These are phyloP conservation scores for Trapa incisa DNA, from an alignment of 345 rosid genomes.

Conservation along the genomic window DNA sequence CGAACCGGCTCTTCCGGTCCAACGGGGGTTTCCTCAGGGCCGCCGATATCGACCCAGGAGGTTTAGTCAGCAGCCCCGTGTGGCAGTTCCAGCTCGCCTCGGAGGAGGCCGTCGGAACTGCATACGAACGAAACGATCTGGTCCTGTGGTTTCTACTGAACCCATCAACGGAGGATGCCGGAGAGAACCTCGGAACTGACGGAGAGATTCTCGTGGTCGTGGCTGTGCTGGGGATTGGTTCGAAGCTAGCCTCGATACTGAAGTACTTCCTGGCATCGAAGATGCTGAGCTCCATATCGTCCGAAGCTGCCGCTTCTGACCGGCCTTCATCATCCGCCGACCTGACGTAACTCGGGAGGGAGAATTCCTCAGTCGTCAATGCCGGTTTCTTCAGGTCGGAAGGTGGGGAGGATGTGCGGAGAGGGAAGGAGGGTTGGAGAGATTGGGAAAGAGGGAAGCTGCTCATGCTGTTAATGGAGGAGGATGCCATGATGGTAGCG, in stretches of 20 bases:
- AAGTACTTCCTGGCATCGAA: constrained; percentile 24
- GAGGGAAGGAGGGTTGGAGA: constrained; percentile 1
- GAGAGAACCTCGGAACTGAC: constrained; percentile 15
- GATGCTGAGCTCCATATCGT: constrained; percentile 17
- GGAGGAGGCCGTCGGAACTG: constrained; percentile 39
- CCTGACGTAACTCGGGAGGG: constrained; percentile 3
- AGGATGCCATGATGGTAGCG: background rate
- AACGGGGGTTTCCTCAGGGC: constrained; percentile 20
- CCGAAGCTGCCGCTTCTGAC: background rate
- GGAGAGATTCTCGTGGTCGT: background rate
- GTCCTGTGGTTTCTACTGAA: constrained; percentile 22
- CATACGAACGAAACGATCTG: constrained; percentile 21
- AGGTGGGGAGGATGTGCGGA: background rate
- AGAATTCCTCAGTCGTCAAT: background rate
- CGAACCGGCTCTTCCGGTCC: constrained; percentile 14
- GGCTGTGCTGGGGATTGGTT: background rate
- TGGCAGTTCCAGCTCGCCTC: constrained; percentile 52
- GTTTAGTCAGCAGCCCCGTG: constrained; percentile 30
- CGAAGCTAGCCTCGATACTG: constrained; percentile 5
- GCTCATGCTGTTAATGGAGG: background rate
- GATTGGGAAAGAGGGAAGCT: background rate
- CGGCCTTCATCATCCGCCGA: background rate
- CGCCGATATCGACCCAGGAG: constrained; percentile 40
- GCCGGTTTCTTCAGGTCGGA: background rate
- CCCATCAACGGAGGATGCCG: constrained; percentile 24